These are phyloP conservation scores for Fusarium temperatum DNA, from an alignment of 2,329 filamentous ascomycete species.

Conservation along the genomic window DNA sequence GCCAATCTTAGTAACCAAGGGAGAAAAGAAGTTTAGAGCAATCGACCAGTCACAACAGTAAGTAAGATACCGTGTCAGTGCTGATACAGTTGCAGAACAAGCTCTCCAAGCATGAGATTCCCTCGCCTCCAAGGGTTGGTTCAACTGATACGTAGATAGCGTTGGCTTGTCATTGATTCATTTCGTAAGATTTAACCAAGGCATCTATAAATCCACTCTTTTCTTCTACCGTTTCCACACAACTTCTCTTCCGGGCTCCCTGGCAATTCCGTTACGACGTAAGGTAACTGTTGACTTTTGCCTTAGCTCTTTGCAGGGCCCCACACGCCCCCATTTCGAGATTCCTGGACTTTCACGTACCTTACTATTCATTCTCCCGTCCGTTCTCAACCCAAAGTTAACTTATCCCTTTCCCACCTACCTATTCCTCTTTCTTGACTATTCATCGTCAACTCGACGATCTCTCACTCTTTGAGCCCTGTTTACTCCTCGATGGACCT, in stretches of 20 bases:
- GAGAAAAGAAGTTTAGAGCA: background rate
- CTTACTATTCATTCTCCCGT: background rate
- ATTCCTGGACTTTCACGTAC: background rate
- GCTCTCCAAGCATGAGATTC: background rate
- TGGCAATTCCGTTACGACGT: constrained; percentile 21
- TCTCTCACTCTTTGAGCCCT: background rate
- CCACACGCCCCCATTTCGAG: constrained; percentile 7
- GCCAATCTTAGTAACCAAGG: background rate
- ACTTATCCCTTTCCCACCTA: constrained; percentile 20
- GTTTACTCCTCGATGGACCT: background rate
- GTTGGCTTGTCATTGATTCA: background rate
- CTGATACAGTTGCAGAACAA: background rate
- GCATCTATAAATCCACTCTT: constrained; percentile 3
- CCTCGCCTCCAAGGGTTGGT: background rate
- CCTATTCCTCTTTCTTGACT: background rate
- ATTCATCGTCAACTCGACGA: constrained; percentile 9
- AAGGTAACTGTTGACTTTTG: constrained; percentile 17
- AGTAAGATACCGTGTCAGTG: constrained; percentile 27
- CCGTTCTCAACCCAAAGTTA: background rate
- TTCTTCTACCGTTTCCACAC: constrained; percentile 12
- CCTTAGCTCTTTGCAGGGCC: constrained; percentile 16
- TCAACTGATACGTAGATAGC: background rate
- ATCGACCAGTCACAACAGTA: constrained; percentile 37
- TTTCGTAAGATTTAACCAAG: constrained; percentile 7
- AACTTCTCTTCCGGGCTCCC: constrained; percentile 14